Evolutionary conservation across 805 yeast genomes (phyloP).

Genomic region (Saccharomyces jurei): DNA sequence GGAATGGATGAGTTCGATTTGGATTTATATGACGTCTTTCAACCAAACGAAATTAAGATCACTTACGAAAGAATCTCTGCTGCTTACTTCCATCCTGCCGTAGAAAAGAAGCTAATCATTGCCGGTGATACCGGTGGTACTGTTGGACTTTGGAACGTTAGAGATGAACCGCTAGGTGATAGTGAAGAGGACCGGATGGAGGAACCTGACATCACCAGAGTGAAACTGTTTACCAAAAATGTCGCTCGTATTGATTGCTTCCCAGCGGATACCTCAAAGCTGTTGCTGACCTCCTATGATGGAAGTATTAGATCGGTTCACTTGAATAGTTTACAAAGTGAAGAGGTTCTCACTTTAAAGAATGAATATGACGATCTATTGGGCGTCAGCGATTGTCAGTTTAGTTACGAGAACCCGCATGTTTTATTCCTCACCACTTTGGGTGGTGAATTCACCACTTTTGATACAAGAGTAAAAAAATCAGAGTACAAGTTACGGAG

Average conservation of each 20-base stretch:
- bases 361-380: slow-evolving; percentile 45
- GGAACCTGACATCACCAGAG: slow-evolving; percentile 47
- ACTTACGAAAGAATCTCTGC: slow-evolving; percentile 64
- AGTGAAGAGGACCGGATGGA: slow-evolving; percentile 33
- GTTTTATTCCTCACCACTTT: slow-evolving; percentile 67
- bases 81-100: slow-evolving; percentile 69
- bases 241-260: slow-evolving; percentile 57
- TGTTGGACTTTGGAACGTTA: slow-evolving; percentile 80
- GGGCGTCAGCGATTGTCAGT: slow-evolving; percentile 71
- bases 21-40: slow-evolving; percentile 45
- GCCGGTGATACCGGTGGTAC: slow-evolving; percentile 90
- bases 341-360: slow-evolving; percentile 51
- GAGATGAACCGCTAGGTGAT: slow-evolving; percentile 23
- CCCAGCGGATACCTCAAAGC: slow-evolving; percentile 40
- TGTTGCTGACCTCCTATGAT: slow-evolving; percentile 75
- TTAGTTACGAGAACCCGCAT: slow-evolving; percentile 43
- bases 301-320: slow-evolving; percentile 76
- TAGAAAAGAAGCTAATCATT: slow-evolving; percentile 50
- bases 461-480: slow-evolving; percentile 50
- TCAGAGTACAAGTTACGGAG: slow-evolving; percentile 37
- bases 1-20: slow-evolving; percentile 46
- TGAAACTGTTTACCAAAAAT: slow-evolving; percentile 70
- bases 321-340: slow-evolving; percentile 48
- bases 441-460: slow-evolving; percentile 67
- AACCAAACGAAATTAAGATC: slow-evolving; percentile 64